Evolutionary conservation across 305 asterid species (phyloP), one percentile per base, ranked within the genome.

Genomic region (Fraxinus sp.): DNA sequence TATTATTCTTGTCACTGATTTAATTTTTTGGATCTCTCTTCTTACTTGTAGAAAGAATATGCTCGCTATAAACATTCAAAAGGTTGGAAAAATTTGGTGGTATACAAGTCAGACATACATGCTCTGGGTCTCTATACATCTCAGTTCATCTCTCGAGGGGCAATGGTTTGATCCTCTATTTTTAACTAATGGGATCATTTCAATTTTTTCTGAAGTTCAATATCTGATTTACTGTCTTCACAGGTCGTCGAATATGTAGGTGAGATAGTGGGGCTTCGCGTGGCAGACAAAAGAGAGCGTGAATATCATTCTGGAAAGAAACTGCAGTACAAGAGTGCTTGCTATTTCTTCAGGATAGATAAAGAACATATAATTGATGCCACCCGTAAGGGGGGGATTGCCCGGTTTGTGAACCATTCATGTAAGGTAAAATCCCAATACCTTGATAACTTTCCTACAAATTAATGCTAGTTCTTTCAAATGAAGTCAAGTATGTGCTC

Each of bases 91-190:
- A 84, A 86, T 55, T 86, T 92, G 90, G 93, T 91, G 84, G 93
- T 92, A 49, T 91, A 92, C 86, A 92, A 91, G 87, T 92, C 95
- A 46, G 91, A 88, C 85, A 92, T 91, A 82, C 97, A 92, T 78
- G 97, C 95, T 80, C 87, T 88, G 86, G 95, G 97, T 78, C 93
- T 92, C 83, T 92, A 92, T 90, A 91, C 95, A 39, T 90, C 93
- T 46, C 90, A 79, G 80, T 90, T 90, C 89, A 91, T 92, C 84
- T 86, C 89, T 70, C 83, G 85, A 30, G 90, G 93, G 76, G 88
- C 91, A 87, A 89, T 92, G 95, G 94, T 89, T 78, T 80, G 88
- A 83, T 86, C 84, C 64, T 28, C 33, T 62, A 32, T 70, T 83
- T 75, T 36, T 28, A 78, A 77, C 75, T 86, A 71, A 71, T 49